A percentile compares a stretch with the other conserved stretches of the same genome.
Conservation (phyloP, 2,329 filamentous ascomycete species). For the Arthroderma uncinatum region DNA sequence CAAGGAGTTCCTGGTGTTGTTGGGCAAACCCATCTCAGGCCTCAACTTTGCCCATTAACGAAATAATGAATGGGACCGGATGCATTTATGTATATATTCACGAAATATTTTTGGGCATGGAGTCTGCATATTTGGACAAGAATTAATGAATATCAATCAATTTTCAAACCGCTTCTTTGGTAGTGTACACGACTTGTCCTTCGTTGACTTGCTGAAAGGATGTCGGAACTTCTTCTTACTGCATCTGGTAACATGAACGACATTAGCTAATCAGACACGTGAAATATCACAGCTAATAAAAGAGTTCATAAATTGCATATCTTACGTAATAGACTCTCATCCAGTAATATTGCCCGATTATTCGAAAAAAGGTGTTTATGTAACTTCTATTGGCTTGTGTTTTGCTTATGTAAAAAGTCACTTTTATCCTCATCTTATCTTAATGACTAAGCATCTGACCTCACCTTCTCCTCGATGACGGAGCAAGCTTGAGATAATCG, state of each 20-base stretch:
- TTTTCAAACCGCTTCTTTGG: not conserved
- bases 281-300: too few species aligned
- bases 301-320: too few species aligned
- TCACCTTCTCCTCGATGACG: not conserved
- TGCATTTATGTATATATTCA: not conserved
- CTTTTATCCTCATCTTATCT: not conserved
- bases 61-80: not conserved
- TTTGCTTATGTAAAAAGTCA: too few species aligned
- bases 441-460: not conserved
- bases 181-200: not conserved
- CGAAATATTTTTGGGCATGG: not conserved
- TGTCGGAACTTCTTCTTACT: too few species aligned
- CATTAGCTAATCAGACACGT: too few species aligned
- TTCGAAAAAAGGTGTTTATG: too few species aligned
- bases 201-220: too few species aligned
- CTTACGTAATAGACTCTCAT: too few species aligned
- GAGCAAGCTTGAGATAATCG: not conserved
- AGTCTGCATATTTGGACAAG: not conserved
- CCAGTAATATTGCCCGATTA: too few species aligned
- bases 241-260: too few species aligned
- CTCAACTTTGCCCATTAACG: not conserved
- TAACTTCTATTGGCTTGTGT: too few species aligned
- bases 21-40: constrained; percentile 7
- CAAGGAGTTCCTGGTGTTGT: constrained; percentile 5
- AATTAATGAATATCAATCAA: not conserved